Evolutionary conservation across 768 basidiomycete species (phyloP).

Genomic region (Boletus vinaceobasis): DNA sequence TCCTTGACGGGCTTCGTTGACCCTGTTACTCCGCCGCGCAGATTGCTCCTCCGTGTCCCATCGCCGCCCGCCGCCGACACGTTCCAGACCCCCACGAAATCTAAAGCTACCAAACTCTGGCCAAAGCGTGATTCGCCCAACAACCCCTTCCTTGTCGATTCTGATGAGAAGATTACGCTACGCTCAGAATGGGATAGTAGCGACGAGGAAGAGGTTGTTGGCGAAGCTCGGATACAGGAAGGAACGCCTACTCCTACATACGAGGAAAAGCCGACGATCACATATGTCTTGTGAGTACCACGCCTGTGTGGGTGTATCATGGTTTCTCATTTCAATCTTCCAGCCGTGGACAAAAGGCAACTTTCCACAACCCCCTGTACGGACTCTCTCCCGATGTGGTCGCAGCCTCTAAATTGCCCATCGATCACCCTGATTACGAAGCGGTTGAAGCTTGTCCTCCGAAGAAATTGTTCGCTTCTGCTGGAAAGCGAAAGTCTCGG

Average conservation of each 20-base stretch:
- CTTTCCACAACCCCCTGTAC: slow-evolving; percentile 63
- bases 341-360: slow-evolving; percentile 66
- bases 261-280: slow-evolving; percentile 60
- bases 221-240: slow-evolving; percentile 32
- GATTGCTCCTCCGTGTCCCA: slow-evolving; percentile 19
- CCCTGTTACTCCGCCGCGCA: slow-evolving; percentile 27
- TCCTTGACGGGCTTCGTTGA: slow-evolving; percentile 8
- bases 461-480: slow-evolving; percentile 46
- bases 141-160: slow-evolving; percentile 63
- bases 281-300: slow-evolving; percentile 67
- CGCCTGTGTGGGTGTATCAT: not conserved
- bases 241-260: slow-evolving; percentile 36
- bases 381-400: slow-evolving; percentile 42
- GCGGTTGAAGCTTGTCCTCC: slow-evolving; percentile 54
- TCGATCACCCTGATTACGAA: slow-evolving; percentile 64
- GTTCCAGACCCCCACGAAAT: slow-evolving; percentile 40
- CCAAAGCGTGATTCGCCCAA: slow-evolving; percentile 61
- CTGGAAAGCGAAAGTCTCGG: slow-evolving; percentile 26
- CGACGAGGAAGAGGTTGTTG: slow-evolving; percentile 34
- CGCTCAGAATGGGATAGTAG: slow-evolving; percentile 31
- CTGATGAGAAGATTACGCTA: slow-evolving; percentile 16
- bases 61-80: slow-evolving; percentile 14
- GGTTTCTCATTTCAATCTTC: slow-evolving; percentile 3
- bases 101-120: slow-evolving; percentile 32
- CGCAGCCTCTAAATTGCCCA: slow-evolving; percentile 49